These are phyloP conservation scores for Talaromyces sp. DNA, from an alignment of 2,329 filamentous ascomycete species.

Conservation along the genomic window DNA sequence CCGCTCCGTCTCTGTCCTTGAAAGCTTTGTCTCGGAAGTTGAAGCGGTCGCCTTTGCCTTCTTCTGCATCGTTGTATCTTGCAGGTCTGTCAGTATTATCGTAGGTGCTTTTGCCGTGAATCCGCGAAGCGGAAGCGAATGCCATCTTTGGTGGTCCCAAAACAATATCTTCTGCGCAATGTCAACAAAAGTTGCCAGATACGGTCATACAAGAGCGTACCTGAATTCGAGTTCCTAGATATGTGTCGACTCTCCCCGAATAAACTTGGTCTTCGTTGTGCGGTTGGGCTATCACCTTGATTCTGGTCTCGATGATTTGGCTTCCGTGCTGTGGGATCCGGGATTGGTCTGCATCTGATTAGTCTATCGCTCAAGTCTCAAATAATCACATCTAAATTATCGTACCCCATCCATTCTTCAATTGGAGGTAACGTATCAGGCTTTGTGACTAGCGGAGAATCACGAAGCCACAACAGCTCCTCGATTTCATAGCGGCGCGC, in stretches of 20 bases:
- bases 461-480: conserved; percentile 69
- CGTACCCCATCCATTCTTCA: conserved; percentile 96
- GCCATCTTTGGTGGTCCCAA: conserved; percentile 79
- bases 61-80: conserved; percentile 54
- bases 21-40: conserved; percentile 53
- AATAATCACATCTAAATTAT: conserved; percentile 16
- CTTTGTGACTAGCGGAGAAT: conserved; percentile 79
- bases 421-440: conserved; percentile 74
- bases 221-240: conserved; percentile 49
- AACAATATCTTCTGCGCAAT: conserved; percentile 66
- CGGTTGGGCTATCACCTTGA: conserved; percentile 31
- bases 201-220: conserved; percentile 27
- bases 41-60: conserved; percentile 59
- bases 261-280: conserved; percentile 38
- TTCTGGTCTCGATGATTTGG: conserved; percentile 35
- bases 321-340: conserved; percentile 42
- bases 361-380: not conserved
- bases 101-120: conserved; percentile 44
- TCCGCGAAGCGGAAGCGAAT: conserved; percentile 72
- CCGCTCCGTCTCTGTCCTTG: conserved; percentile 36
- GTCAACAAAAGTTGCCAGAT: not conserved
- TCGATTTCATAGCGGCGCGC: conserved; percentile 69
- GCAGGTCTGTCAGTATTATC: conserved; percentile 45
- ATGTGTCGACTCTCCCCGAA: conserved; percentile 42
- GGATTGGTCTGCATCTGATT: conserved; percentile 34